These are phyloP conservation scores for Pleurotus tuber-regium DNA, from an alignment of 768 basidiomycete genomes.

Conservation along the genomic window DNA sequence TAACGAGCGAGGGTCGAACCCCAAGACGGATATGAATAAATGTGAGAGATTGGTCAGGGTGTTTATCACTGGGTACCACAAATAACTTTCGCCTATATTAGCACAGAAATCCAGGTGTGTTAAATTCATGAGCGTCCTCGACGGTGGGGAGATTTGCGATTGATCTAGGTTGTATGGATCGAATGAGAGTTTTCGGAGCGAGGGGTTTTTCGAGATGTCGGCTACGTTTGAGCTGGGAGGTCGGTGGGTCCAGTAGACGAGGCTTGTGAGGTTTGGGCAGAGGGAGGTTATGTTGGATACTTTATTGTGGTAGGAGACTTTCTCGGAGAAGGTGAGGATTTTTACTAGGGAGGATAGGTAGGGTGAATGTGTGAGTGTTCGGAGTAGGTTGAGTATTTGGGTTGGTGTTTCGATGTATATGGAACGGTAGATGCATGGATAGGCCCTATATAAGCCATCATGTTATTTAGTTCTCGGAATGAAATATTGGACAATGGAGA, in stretches of 20 bases:
- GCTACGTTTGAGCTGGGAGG: background rate
- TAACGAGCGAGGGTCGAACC: too few relatives aligned
- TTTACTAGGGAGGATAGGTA: background rate
- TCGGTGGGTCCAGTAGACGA: background rate
- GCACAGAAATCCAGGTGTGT: background rate
- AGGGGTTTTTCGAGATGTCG: background rate
- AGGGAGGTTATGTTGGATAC: background rate
- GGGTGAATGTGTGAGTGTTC: background rate
- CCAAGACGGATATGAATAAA: slow-evolving; percentile 27
- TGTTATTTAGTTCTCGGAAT: background rate
- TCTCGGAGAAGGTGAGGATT: background rate
- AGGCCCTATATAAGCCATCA: background rate
- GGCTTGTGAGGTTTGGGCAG: background rate
- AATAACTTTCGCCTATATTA: too few relatives aligned
- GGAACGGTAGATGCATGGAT: background rate
- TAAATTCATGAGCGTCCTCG: background rate
- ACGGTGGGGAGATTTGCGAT: background rate
- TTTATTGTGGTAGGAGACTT: background rate
- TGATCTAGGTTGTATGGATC: background rate
- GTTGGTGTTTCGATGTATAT: background rate
- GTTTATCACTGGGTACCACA: too few relatives aligned
- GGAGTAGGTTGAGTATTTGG: background rate
- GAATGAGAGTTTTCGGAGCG: background rate
- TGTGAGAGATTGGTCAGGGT: background rate
- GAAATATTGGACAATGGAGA: background rate